Conservation (phyloP, 2,329 filamentous ascomycete genomes). For the Cytospora piceae region DNA sequence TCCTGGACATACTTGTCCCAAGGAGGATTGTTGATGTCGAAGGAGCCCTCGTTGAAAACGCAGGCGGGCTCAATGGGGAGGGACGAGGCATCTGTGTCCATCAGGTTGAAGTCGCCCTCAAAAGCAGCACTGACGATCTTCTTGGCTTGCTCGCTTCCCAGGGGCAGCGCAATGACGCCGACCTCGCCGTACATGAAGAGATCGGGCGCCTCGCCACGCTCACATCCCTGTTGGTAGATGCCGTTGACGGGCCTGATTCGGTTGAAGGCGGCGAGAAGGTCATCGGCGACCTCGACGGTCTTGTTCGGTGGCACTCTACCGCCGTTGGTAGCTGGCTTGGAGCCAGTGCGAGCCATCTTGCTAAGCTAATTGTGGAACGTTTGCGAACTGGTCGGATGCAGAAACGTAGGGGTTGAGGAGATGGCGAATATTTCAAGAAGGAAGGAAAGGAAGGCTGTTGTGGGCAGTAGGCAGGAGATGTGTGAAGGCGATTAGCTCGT, state of each 20-base stretch:
- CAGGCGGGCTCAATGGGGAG: background rate
- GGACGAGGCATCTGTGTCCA: background rate
- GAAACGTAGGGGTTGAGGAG: too few relatives aligned
- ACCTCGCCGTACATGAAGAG: background rate
- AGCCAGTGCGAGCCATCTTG: background rate
- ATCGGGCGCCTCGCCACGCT: background rate
- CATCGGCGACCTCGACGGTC: conserved; percentile 69
- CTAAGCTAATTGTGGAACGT: background rate
- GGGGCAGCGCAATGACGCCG: background rate
- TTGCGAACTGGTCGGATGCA: too few relatives aligned
- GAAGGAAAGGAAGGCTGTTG: too few relatives aligned
- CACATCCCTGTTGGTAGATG: background rate
- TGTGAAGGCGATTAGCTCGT: too few relatives aligned
- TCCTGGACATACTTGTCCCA: background rate
- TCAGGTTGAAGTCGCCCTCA: background rate
- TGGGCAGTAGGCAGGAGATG: too few relatives aligned
- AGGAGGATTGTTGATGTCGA: background rate
- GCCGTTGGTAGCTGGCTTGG: background rate
- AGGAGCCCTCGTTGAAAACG: background rate
- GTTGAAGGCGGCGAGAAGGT: conserved; percentile 46
- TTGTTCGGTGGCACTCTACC: conserved; percentile 24
- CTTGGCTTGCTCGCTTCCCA: background rate
- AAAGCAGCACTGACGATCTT: background rate
- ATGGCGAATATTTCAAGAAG: too few relatives aligned
- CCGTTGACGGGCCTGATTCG: background rate